phyloP scores from a whole-genome alignment of 139 green algal genomes.

The Chlorella sorokiniana region DNA sequence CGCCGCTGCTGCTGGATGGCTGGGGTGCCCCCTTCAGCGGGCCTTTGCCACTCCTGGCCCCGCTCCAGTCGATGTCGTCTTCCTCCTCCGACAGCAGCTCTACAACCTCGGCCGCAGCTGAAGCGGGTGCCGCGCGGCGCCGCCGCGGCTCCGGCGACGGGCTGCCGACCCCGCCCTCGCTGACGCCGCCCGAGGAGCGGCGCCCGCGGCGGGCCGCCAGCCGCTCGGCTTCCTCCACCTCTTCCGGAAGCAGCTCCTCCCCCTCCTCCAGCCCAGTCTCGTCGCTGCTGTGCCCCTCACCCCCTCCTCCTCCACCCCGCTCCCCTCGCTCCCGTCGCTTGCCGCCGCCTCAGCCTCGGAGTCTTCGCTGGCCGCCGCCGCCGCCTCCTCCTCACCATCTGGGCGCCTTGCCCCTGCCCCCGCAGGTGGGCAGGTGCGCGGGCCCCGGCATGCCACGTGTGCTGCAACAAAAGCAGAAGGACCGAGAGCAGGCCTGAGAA shows the following conservation, averaged over 20 bases:
- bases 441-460: too few relatives aligned
- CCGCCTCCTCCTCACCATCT: background rate
- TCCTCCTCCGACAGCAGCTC: background rate
- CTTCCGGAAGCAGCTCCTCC: conserved; percentile 5
- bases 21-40: background rate
- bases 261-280: background rate
- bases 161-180: background rate
- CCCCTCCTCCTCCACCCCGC: background rate
- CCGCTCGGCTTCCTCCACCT: background rate
- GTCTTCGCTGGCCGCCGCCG: background rate
- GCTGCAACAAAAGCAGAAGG: too few relatives aligned
- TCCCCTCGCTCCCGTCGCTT: background rate
- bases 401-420: background rate
- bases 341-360: background rate
- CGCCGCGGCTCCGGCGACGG: background rate
- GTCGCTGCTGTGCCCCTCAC: background rate
- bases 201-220: background rate
- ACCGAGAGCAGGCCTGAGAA: too few relatives aligned
- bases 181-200: background rate
- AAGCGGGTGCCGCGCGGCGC: background rate
- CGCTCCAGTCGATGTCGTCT: background rate
- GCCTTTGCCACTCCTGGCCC: background rate
- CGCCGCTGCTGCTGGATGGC: background rate
- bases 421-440: background rate
- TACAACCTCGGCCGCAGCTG: background rate